phyloP scores from a whole-genome alignment of 139 green algal species.

The Closterium sp. region DNA sequence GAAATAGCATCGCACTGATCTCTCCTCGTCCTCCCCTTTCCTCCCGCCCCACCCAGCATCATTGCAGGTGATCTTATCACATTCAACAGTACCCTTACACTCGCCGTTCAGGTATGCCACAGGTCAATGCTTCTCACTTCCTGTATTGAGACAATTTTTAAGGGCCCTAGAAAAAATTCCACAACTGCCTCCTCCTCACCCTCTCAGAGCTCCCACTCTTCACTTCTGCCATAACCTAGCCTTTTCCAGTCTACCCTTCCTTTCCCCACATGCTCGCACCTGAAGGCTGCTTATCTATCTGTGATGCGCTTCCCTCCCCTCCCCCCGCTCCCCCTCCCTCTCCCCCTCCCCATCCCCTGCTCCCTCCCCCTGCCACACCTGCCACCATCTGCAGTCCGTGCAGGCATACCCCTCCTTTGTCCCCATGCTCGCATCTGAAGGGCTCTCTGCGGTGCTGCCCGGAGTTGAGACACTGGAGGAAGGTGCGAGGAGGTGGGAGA shows the following conservation, averaged over 20 bases:
- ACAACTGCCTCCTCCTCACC: not conserved
- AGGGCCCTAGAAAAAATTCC: too few species aligned
- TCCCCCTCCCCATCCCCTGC: not conserved
- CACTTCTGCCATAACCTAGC: too few species aligned
- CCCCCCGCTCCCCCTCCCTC: too few species aligned
- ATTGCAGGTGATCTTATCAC: not conserved
- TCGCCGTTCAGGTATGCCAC: not conserved
- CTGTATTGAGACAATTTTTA: too few species aligned
- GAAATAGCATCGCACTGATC: not conserved
- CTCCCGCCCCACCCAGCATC: not conserved
- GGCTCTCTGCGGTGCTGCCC: not conserved
- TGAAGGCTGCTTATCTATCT: too few species aligned
- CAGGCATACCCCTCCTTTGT: not conserved
- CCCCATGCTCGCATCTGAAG: not conserved
- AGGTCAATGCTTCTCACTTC: not conserved
- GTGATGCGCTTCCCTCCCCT: not conserved
- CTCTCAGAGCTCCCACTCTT: too few species aligned
- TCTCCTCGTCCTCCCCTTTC: not conserved
- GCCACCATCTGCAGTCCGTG: too few species aligned
- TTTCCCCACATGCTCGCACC: too few species aligned
- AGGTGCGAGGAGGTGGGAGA: not conserved
- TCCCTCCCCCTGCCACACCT: too few species aligned
- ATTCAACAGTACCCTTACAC: not conserved
- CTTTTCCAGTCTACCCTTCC: too few species aligned
- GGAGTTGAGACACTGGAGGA: not conserved